phyloP scores from a whole-genome alignment of 1,284 basidiomycete genomes.

The Neolentinus lepideus region DNA sequence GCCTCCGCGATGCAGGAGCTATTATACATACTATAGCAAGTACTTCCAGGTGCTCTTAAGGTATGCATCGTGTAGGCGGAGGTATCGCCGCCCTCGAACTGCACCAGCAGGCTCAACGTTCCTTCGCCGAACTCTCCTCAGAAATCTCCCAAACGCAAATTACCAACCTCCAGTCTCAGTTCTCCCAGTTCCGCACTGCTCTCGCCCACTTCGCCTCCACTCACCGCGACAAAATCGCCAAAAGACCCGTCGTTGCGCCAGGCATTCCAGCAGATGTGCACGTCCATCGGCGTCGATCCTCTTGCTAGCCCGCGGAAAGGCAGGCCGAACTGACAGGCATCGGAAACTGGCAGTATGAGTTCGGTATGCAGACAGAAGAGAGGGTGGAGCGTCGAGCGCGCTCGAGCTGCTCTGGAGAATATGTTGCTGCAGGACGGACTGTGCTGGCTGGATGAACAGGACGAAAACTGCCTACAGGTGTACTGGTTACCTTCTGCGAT shows the following conservation, averaged over 20 bases:
- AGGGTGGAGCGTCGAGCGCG: slow-evolving; percentile 78
- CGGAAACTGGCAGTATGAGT: slow-evolving; percentile 93
- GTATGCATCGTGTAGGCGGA: slow-evolving; percentile 69
- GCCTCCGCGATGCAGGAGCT: no score
- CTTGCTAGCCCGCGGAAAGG: slow-evolving; percentile 79
- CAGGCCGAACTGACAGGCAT: slow-evolving; percentile 81
- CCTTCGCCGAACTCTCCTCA: slow-evolving; percentile 77
- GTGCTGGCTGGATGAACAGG: slow-evolving; percentile 92
- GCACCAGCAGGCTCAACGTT: slow-evolving; percentile 63
- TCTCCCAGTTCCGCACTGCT: slow-evolving; percentile 79
- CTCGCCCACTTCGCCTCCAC: slow-evolving; percentile 77
- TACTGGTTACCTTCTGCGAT: slow-evolving; percentile 85
- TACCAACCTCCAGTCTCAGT: slow-evolving; percentile 72
- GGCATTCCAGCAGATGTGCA: slow-evolving; percentile 96
- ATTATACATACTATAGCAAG: no score
- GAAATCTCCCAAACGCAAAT: slow-evolving; percentile 76
- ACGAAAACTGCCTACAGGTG: slow-evolving; percentile 48
- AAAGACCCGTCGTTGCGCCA: slow-evolving; percentile 85
- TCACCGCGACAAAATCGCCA: slow-evolving; percentile 81
- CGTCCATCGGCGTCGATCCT: slow-evolving; percentile 92
- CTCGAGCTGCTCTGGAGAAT: slow-evolving; percentile 76
- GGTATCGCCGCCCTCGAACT: slow-evolving; percentile 73
- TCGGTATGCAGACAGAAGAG: slow-evolving; percentile 80
- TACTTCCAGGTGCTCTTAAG: no score
- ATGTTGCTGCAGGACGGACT: slow-evolving; percentile 88